Conservation (phyloP, 352 stramenopile species). For the Pythium coloratum region DNA sequence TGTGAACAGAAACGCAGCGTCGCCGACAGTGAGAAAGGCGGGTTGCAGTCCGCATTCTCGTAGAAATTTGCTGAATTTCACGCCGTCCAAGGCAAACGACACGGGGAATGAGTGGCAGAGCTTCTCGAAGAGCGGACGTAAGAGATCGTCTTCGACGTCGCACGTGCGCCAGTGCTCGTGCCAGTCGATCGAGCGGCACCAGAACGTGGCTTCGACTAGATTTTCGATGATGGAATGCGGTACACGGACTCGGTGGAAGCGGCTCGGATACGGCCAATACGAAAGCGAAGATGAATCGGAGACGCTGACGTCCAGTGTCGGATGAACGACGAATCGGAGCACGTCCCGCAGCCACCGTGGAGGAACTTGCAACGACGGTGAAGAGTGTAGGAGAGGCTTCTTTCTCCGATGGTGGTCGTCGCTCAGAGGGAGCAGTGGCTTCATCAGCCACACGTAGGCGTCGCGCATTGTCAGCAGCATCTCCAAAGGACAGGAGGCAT, state of each 20-base stretch:
- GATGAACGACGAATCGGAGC: constrained; percentile 50
- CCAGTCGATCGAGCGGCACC: constrained; percentile 68
- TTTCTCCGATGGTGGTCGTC: not conserved
- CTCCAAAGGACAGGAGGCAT: constrained; percentile 37
- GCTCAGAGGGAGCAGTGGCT: constrained; percentile 2
- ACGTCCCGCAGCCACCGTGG: constrained; percentile 58
- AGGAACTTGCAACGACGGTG: constrained; percentile 11
- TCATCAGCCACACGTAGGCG: constrained; percentile 48
- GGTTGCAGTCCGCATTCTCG: constrained; percentile 63
- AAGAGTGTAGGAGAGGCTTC: not conserved
- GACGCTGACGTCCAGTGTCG: constrained; percentile 40
- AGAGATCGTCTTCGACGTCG: constrained; percentile 34
- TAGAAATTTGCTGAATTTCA: constrained; percentile 81
- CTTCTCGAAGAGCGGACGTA: constrained; percentile 44
- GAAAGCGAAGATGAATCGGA: not conserved
- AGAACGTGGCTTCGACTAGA: constrained; percentile 47
- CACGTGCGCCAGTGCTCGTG: constrained; percentile 24
- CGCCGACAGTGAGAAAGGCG: constrained; percentile 46
- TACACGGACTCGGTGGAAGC: constrained; percentile 47
- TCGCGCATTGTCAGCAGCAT: constrained; percentile 29
- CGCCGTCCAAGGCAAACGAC: constrained; percentile 49
- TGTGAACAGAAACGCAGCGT: constrained; percentile 65
- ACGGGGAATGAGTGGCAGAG: constrained; percentile 56
- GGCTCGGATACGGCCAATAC: constrained; percentile 18
- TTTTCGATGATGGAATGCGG: constrained; percentile 32